A percentile compares a stretch with the other conserved stretches of the same genome.
phyloP scores from a whole-genome alignment of 2,329 filamentous ascomycete genomes.

The Microdochium trichocladiopsis region DNA sequence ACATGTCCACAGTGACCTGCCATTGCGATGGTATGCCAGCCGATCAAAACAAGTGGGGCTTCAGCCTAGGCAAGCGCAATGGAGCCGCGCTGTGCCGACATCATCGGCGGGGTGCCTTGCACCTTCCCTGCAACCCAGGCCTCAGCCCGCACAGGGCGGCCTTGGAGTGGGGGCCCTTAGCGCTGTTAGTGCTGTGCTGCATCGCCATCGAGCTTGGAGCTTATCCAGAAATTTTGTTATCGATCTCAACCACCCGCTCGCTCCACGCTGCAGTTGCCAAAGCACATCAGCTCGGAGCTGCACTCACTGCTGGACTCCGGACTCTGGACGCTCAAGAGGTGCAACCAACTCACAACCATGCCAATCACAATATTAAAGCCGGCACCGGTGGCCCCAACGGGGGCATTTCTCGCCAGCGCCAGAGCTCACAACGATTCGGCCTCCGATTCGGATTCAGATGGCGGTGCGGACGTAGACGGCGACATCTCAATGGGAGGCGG shows the following conservation, averaged over 20 bases:
- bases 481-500: constrained; percentile 32
- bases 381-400: constrained; percentile 9
- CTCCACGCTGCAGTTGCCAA: not conserved
- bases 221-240: constrained; percentile 1
- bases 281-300: not conserved
- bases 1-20: not conserved
- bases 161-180: not conserved
- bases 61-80: not conserved
- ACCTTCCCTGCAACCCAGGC: not conserved
- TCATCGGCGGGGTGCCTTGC: not conserved
- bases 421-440: constrained; percentile 1
- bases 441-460: constrained; percentile 31
- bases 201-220: not conserved
- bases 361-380: constrained; percentile 26
- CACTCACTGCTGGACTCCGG: not conserved
- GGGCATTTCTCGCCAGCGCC: constrained; percentile 3
- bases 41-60: not conserved
- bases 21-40: not conserved
- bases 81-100: not conserved
- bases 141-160: not conserved
- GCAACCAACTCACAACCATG: constrained; percentile 11
- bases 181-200: no score
- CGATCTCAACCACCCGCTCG: not conserved
- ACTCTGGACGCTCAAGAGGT: not conserved
- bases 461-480: constrained; percentile 36